Conservation (phyloP, 2,329 filamentous ascomycete genomes). For the Fusarium pseudograminearum region DNA sequence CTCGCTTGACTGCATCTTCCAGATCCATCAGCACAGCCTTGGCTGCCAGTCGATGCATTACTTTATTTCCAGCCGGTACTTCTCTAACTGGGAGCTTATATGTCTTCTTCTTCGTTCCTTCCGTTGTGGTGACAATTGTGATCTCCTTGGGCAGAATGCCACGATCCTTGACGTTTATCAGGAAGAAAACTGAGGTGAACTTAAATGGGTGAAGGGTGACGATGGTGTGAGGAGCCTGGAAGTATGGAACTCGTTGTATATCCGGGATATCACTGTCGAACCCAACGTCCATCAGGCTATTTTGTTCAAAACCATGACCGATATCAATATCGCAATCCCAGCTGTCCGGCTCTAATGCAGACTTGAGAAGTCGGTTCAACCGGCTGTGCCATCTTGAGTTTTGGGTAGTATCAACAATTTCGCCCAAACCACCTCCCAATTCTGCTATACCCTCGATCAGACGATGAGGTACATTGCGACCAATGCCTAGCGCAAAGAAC, state of each 20-base stretch:
- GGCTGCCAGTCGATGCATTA: too few relatives aligned
- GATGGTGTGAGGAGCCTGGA: not conserved
- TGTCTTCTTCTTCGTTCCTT: not conserved
- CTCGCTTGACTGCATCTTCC: not conserved
- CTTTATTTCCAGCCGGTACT: too few relatives aligned
- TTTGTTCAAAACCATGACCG: not conserved
- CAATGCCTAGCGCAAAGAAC: not conserved
- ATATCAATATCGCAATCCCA: not conserved
- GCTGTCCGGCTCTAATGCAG: not conserved
- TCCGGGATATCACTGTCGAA: rapidly evolving
- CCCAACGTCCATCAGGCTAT: not conserved
- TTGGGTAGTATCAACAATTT: not conserved
- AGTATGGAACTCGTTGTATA: not conserved
- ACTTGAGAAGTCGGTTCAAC: not conserved
- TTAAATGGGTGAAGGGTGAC: not conserved
- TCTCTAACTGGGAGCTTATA: not conserved
- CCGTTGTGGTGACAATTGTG: rapidly evolving
- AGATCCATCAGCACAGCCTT: too few relatives aligned
- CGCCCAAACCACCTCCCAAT: not conserved
- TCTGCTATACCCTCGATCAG: not conserved
- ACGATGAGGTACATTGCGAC: not conserved
- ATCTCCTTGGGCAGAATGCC: rapidly evolving
- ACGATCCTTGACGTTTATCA: not conserved
- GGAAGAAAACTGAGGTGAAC: not conserved
- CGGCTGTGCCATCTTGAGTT: not conserved